Base-by-base conservation (phyloP, 495 filamentous ascomycete species). In the Chlorociboria aeruginascens region DNA sequence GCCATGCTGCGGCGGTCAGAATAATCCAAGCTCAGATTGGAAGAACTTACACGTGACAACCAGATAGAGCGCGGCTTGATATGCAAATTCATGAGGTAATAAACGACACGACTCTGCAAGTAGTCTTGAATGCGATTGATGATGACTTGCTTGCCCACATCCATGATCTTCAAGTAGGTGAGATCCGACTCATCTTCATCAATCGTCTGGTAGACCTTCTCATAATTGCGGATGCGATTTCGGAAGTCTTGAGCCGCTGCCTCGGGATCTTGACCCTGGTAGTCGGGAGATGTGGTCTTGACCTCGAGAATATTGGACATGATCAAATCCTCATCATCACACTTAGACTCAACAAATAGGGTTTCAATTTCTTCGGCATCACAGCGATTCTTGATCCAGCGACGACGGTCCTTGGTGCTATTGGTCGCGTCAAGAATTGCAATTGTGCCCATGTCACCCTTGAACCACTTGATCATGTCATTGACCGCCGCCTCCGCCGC, bases 61-160 rank as follows among this genome's bases (percentile, higher is more conserved):
- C 92, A 98, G 56, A 98, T 95, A 8, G 88, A 93, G 17, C 92
- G 78, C n/a, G 89, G 89, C 56, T 86, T 89, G 57, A 98, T 96
- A 68, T 98, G 92, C 20, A 98, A 70, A 60, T 97, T 98, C 81
- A 96, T 96, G 36, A 96, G 79, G 60, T 95, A 98, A 65, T 98
- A 98, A 31, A 97, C 90, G 25, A 98, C 77, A 28, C 92, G 82
- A 60, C 86, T 93, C 61, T 96, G 92, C 32, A 98, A 71, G 61
- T 98, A 98, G 61, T 97, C 90, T 58, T 86, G 82, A 57, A 98
- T 94, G 60, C 85, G 82, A 63, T 98, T 98, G 72, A 98, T 95
- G 56, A 96, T 86, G 51, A 96, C 89, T 53, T 92, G 86, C 35
- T 81, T 82, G 8, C 89, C 89, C 3, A 98, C 90, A 62, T 98